Evolutionary conservation across 192 early-diverging fungal genomes (phyloP), one percentile per base, ranked within the genome.

Genomic region (Coemansia sp.): DNA sequence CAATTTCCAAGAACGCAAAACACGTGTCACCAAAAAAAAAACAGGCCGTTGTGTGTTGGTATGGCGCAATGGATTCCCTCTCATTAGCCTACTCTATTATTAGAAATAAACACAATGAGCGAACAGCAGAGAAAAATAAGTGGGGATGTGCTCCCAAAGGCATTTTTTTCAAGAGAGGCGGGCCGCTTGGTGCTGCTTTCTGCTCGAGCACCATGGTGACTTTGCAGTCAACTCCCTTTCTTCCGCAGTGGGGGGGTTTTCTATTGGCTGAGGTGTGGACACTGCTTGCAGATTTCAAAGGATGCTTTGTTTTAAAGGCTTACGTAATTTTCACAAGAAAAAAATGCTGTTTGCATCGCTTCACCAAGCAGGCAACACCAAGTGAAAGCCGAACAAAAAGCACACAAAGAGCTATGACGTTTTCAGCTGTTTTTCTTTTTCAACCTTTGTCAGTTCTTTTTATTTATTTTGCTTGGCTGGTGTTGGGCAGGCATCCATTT

Each of bases 141-240:
- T 17, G 6, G 44, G 16, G 17, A 17, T 0, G 0, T 14, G 43
- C 4, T 44, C 17, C 0, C 16, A 17, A 44, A 28, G 26, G 26
- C 26, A 28, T 6, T 6, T 4, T 16, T 16, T 28, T 26, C 91
- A 28, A 28, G 26, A 28, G 26, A n/a, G 16, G 16, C 8, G 1
- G 7, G 37, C 37, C 1, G 37, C 37, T 3, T 4, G 6, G 17
- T 46, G 44, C 16, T 46, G 17, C 16, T 17, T 14, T 43, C 42
- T 43, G 14, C 42, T 43, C 16, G 14, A 43, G 16, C 11, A 5
- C 42, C 10, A 16, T 14, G 3, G 42, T 43, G 42, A 43, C 11
- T 43, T 43, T 43, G 13, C 42, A 3, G 42, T 5, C 42, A 17
- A 43, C 2, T 43, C 42, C 0, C 11, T 43, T 43, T 1, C 2